Conservation (phyloP, 768 basidiomycete genomes). For the Hydnomerulius pinastri region DNA sequence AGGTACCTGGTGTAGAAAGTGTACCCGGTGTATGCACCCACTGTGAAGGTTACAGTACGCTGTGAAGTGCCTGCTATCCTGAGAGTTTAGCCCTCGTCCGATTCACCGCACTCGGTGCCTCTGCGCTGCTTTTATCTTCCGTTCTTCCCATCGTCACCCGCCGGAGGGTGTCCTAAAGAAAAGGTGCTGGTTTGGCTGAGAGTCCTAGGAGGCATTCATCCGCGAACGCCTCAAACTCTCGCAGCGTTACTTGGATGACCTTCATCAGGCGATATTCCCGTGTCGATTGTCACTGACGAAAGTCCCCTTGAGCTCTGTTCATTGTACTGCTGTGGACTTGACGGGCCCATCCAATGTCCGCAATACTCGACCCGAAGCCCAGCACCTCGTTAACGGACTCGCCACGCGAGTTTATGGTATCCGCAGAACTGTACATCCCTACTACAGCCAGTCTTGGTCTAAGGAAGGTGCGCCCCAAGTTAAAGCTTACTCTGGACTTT, state of each 20-base stretch:
- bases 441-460: slow-evolving; percentile 48
- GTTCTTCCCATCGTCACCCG: background rate
- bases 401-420: slow-evolving; percentile 57
- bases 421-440: slow-evolving; percentile 64
- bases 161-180: background rate
- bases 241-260: background rate
- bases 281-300: background rate
- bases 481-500: background rate
- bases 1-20: too few relatives aligned
- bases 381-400: slow-evolving; percentile 8
- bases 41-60: background rate
- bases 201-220: too few relatives aligned
- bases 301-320: background rate
- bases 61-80: background rate
- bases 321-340: background rate
- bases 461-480: slow-evolving; percentile 52
- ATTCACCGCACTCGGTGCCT: too few relatives aligned
- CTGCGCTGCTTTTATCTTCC: too few relatives aligned
- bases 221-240: background rate
- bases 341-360: slow-evolving; percentile 3
- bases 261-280: background rate
- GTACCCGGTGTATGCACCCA: too few relatives aligned
- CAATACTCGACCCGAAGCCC: background rate
- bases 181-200: background rate
- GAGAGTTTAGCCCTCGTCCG: too few relatives aligned